These are phyloP conservation scores for Diospyros kaki DNA, from an alignment of 148 eudicot species.

Conservation along the genomic window DNA sequence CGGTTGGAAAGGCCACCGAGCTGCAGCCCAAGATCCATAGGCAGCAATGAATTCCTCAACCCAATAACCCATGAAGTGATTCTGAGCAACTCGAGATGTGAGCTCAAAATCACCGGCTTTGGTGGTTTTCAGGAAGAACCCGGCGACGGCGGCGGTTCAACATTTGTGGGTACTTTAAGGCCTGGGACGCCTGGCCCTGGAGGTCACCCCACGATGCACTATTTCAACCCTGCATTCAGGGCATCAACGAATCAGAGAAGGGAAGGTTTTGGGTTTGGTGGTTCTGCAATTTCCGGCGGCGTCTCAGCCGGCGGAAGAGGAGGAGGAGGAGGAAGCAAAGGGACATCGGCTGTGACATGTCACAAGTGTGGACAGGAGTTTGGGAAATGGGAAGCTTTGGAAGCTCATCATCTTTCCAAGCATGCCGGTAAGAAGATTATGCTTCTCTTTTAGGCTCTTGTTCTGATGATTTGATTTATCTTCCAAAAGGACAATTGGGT, in stretches of 20 bases:
- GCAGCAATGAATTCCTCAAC: slow-evolving; percentile 88
- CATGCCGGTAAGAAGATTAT: slow-evolving; percentile 68
- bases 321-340: slow-evolving; percentile 41
- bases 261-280: slow-evolving; percentile 28
- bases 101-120: slow-evolving; percentile 80
- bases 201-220: slow-evolving; percentile 75
- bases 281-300: slow-evolving; percentile 14
- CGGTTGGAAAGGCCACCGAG: slow-evolving; percentile 72
- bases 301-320: not conserved
- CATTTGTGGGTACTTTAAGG: slow-evolving; percentile 72
- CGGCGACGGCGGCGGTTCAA: slow-evolving; percentile 30
- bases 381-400: slow-evolving; percentile 83
- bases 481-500: not conserved
- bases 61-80: slow-evolving; percentile 95
- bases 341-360: slow-evolving; percentile 46
- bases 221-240: slow-evolving; percentile 40
- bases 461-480: not conserved
- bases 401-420: slow-evolving; percentile 93
- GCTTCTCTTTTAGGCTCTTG: too few species aligned
- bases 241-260: slow-evolving; percentile 31
- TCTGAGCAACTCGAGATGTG: slow-evolving; percentile 71
- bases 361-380: slow-evolving; percentile 91
- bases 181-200: slow-evolving; percentile 98
- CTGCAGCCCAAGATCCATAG: slow-evolving; percentile 93
- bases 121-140: slow-evolving; percentile 33